Conservation (phyloP, 352 stramenopile species). For the Phytophthora litchii region DNA sequence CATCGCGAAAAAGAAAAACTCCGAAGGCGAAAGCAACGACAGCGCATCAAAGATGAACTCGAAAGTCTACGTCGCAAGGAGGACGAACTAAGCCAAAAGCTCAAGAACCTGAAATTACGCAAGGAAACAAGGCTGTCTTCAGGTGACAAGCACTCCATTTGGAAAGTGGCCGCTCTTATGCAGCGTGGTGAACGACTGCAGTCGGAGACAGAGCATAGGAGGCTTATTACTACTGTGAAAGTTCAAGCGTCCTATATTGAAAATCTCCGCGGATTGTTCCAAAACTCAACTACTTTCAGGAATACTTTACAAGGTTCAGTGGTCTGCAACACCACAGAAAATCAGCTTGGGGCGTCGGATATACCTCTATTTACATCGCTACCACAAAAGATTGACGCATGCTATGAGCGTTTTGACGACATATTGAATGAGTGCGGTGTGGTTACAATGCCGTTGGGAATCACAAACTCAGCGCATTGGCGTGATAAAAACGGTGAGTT, state of each 20-base stretch:
- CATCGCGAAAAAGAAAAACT: constrained; percentile 1
- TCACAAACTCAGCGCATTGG: constrained; percentile 1
- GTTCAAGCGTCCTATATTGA: constrained; percentile 9
- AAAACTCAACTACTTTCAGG: not conserved
- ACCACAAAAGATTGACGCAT: constrained; percentile 5
- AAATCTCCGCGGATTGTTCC: constrained; percentile 1
- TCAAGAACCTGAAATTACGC: not conserved
- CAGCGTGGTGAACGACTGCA: constrained; percentile 2
- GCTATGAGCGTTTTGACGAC: constrained; percentile 11
- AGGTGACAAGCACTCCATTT: not conserved
- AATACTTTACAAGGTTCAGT: not conserved
- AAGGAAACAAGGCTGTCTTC: not conserved
- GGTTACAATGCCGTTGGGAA: not conserved
- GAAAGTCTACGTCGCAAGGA: not conserved
- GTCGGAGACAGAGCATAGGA: constrained; percentile 9
- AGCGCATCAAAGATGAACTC: constrained; percentile 2
- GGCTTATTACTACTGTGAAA: not conserved
- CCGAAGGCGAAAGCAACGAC: not conserved
- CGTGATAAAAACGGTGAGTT: constrained; percentile 7
- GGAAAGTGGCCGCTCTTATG: constrained; percentile 3
- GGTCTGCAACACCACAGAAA: not conserved
- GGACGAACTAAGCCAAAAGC: not conserved
- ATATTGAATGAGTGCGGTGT: constrained; percentile 3
- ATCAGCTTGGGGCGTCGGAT: not conserved
- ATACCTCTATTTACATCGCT: not conserved